Percentiles rank a stretch among this genome's conserved stretches.
These are phyloP conservation scores for Penicillium hordei DNA, from an alignment of 2,329 filamentous ascomycete species.

Conservation along the genomic window DNA sequence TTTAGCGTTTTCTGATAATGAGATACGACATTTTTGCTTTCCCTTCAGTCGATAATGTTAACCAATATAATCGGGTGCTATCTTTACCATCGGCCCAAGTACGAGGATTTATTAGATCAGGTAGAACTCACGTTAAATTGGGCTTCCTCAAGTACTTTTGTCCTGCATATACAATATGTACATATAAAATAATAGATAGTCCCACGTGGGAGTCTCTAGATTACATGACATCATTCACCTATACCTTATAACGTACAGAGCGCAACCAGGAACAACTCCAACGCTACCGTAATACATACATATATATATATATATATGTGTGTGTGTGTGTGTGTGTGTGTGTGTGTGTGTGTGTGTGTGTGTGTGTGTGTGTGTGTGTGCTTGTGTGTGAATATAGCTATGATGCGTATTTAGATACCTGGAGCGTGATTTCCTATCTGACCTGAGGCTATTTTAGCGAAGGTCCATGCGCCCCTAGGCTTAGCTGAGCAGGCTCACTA, in stretches of 20 bases:
- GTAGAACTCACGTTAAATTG: background rate
- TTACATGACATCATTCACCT: background rate
- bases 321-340: no score
- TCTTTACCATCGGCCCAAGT: background rate
- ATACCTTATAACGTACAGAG: background rate
- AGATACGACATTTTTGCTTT: constrained; percentile 5
- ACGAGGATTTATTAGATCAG: background rate
- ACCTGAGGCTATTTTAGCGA: background rate
- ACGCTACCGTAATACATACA: background rate
- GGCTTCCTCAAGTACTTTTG: constrained; percentile 1
- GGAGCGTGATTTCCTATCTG: background rate
- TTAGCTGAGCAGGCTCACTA: background rate
- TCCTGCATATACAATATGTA: background rate
- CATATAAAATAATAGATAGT: background rate
- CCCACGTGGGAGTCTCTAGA: background rate
- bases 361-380: no score
- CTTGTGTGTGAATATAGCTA: background rate
- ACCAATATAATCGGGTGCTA: background rate
- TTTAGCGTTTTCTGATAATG: background rate
- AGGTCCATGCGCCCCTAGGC: background rate
- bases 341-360: no score
- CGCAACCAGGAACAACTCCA: background rate
- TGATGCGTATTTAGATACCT: background rate
- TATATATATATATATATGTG: no score
- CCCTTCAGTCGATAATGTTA: background rate